Evolutionary conservation across 441 rosid species (phyloP).

Genomic region (Adansonia grandidieri): DNA sequence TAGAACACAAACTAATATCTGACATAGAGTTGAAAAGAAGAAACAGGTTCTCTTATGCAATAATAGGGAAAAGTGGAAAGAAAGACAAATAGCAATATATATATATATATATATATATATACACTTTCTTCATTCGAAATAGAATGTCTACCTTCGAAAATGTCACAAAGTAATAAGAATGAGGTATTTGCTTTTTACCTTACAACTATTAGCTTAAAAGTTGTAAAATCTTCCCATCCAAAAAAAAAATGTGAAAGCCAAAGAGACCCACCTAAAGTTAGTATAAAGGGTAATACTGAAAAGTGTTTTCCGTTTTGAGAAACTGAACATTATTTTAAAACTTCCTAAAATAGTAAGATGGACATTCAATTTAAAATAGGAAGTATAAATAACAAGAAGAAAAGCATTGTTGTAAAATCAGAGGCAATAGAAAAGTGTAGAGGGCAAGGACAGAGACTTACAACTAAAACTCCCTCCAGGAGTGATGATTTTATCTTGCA

Average conservation of each 20-base stretch:
- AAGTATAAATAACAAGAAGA: background rate
- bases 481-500: constrained; percentile 85
- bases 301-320: background rate
- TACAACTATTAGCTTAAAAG: background rate
- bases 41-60: too few relatives aligned
- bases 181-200: background rate
- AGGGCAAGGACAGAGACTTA: constrained; percentile 42
- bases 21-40: too few relatives aligned
- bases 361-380: background rate
- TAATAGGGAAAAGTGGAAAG: background rate
- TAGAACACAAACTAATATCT: too few relatives aligned
- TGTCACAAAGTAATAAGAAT: background rate
- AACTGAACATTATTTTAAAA: background rate
- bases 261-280: background rate
- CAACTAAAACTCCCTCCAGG: constrained; percentile 83
- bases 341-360: background rate
- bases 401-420: background rate
- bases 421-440: constrained; percentile 6
- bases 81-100: background rate
- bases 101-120: too few relatives aligned
- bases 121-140: too few relatives aligned
- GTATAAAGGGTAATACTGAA: background rate
- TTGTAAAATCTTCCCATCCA: background rate
- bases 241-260: too few relatives aligned
- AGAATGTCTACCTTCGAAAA: background rate